Base-by-base conservation (phyloP, 1,139 yeast species). In the Magnusiomyces paraingens region DNA sequence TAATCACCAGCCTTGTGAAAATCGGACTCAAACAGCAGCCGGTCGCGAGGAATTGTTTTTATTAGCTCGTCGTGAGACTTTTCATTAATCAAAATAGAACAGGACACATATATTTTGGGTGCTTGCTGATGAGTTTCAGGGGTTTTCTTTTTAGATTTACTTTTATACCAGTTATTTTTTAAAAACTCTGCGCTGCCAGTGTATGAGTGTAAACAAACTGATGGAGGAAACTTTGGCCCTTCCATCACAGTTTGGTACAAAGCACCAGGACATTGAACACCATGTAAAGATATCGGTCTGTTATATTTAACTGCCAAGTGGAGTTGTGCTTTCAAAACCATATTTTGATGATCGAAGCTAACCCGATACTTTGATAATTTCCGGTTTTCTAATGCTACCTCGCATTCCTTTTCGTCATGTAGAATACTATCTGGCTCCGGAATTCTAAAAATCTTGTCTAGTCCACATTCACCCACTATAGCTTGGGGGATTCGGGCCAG, bases 381-480 rank as follows among this genome's bases (percentile, higher is more conserved):
- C 38, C 52, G 50, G 38, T 55, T 53, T 50, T 51, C 40, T 45
- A 50, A 32, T n/a, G 41, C 38, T 26, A 52, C 90, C 54, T 32
- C 26, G 18, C 14, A 36, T 26, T 29, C 38, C 14, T 44, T 38
- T 5, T 35, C 15, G 4, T 29, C 21, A 14, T 29, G 17, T 11
- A 26, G 26, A n/a, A 29, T 29, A 29, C 14, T 44, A 44, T 35
- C 26, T 14, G 73, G 72, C 49, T 68, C 64, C 0, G 95, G 95
- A 12, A 89, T 69, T 41, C 89, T 70, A 62, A 88, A 88, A 20
- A 81, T 65, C 66, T 84, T 86, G 67, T 93, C 99, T 3, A 93
- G 70, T 0, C 99, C 99, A 18, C 90, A 77, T 63, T 93, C 99
- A 0, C 99, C 99, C n/a, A 90, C 75, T 17, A 73, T 56, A 11